Percentiles rank a stretch among this genome's conserved stretches.
Evolutionary conservation across 495 filamentous ascomycete genomes (phyloP).

Genomic region (Neurospora sp.): DNA sequence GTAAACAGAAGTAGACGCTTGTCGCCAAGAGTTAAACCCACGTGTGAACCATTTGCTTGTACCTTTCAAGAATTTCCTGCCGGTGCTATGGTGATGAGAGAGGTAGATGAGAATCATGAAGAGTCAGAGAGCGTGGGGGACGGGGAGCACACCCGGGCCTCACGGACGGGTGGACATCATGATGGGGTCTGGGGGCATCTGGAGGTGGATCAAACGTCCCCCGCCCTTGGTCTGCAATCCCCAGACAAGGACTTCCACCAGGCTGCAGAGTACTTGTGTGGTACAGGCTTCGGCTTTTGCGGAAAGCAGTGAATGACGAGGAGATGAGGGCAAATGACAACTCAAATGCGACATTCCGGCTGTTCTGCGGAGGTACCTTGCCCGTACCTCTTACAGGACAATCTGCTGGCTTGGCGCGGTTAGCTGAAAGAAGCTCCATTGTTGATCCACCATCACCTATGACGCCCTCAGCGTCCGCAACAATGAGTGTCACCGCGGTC

Average conservation of each 20-base stretch:
- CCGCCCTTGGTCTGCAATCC: neutral
- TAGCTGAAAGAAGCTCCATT: neutral
- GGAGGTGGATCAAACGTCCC: neutral
- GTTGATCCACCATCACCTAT: neutral
- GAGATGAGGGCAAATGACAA: neutral
- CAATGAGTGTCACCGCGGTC: neutral
- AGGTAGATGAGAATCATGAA: neutral
- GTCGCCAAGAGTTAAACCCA: neutral
- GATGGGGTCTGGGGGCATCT: neutral
- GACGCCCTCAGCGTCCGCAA: neutral
- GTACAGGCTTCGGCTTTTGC: neutral
- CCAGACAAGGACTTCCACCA: neutral
- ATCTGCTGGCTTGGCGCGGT: neutral
- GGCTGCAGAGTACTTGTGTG: neutral
- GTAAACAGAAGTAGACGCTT: neutral
- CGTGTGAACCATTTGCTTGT: neutral
- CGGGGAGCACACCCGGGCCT: neutral
- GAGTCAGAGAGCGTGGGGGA: neutral
- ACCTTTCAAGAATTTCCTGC: neutral
- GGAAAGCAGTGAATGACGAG: neutral
- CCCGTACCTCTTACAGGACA: neutral
- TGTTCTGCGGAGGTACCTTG: neutral
- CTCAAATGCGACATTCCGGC: neutral
- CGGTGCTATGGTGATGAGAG: neutral
- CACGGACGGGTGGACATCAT: neutral